Conservation (phyloP, 2,329 filamentous ascomycete species). For the Didymella pomorum region DNA sequence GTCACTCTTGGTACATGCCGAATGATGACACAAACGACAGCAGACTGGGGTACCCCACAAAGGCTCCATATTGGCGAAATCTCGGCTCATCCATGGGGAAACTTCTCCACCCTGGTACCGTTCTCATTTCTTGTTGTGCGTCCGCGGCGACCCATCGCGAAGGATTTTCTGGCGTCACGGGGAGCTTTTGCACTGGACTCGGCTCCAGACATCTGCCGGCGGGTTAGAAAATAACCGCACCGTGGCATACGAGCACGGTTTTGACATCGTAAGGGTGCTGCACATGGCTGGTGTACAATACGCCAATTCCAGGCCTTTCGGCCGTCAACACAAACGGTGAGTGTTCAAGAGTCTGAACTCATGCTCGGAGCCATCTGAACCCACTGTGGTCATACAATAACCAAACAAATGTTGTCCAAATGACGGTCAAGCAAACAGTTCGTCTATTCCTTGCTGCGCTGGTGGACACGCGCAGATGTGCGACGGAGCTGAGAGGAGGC, state of each 20-base stretch:
- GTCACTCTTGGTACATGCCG: conserved; percentile 14
- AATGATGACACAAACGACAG: conserved; percentile 10
- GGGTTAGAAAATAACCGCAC: conserved; percentile 2
- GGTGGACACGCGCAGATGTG: background rate
- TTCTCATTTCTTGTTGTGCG: conserved; percentile 18
- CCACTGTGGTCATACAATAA: background rate
- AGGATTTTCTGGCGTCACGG: conserved; percentile 13
- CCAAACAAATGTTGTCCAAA: background rate
- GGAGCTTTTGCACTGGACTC: conserved; percentile 8
- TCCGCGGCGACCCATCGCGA: conserved; percentile 9
- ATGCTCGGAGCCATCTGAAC: background rate
- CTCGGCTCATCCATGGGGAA: conserved; percentile 29
- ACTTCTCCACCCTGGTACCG: conserved; percentile 8
- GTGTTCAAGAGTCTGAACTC: background rate
- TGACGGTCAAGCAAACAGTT: background rate
- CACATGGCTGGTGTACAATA: conserved; percentile 2
- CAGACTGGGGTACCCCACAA: conserved; percentile 14
- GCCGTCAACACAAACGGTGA: conserved; percentile 1
- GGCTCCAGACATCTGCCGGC: conserved; percentile 9
- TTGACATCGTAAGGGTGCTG: conserved; percentile 7
- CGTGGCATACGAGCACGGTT: background rate
- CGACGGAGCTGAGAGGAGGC: conserved; percentile 2
- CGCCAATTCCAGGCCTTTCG: background rate
- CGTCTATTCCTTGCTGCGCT: conserved; percentile 1
- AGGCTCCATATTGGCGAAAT: conserved; percentile 27